Evolutionary conservation across 495 filamentous ascomycete species (phyloP), one percentile per base, ranked within the genome.

Genomic region (Neurospora sp.): DNA sequence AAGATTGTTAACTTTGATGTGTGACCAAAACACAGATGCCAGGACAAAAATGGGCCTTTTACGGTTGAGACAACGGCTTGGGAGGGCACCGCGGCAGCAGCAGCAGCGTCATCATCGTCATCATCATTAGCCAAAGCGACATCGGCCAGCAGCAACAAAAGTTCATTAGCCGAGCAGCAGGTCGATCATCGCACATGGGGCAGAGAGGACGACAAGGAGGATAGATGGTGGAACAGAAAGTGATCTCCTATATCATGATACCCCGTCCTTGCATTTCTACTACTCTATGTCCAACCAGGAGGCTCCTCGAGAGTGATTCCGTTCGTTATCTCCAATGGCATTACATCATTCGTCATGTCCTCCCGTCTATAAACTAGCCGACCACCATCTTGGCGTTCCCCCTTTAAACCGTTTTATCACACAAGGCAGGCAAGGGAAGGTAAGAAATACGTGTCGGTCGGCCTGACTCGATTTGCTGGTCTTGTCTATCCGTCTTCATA

Each of bases 11-110:
- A 73, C 53, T 31, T 40, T 44, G 35, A 38, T 37, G 42, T 48
- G 18, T 9, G 35, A 5, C 68, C 38, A 37, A 70, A 72, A 76
- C 41, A 76, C 41, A 97, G 93, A 71, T 96, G 94, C 82, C 87
- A 87, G 39, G 88, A 89, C 77, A 89, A 86, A 71, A 84, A 86
- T 10, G 83, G 83, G 18, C 82, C 31, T 20, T 89, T 95, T 79
- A 91, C 86, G 74, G 91, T 94, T 11, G 94, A 97, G 81, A 96
- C 93, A 35, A 96, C 93, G 31, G 83, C 86, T 69, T 95, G 92
- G 91, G 92, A 96, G 78, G 82, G 78, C 69, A 76, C 73, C 12
- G 69, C 73, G 12, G 72, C 74, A 20, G 41, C 71, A 7, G 20
- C 35, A 12, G 39, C 39, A 12, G 38, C 38, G 38, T 38, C 38